Base-by-base conservation (phyloP, 2,329 filamentous ascomycete genomes). In the Colletotrichum sp. region DNA sequence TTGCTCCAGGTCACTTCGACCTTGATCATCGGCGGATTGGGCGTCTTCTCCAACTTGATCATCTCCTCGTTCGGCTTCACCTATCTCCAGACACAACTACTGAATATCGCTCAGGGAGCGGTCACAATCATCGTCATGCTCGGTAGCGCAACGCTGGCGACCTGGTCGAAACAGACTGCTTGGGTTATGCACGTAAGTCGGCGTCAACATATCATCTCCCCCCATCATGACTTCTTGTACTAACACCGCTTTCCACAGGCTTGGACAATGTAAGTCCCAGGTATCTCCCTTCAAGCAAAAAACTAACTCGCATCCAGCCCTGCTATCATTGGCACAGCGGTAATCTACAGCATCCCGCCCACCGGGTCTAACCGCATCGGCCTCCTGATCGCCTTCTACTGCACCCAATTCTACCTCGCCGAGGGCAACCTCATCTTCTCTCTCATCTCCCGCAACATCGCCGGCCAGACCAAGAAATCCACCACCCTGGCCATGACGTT, bases 391-490 rank as follows among this genome's bases (percentile, higher is more conserved):
- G 81, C 82, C 25, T 87, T 88, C 39, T 87, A 86, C 36, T 88
- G 86, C 78, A 88, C 86, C 25, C 83, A 87, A 8, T 83, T 88
- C 39, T 86, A 85, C 13, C 83, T 85, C 3, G 86, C 84, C 0
- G 83, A 87, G 6, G 83, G 83, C 0, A 86, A 85, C 0, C 84
- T 94, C 15, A 89, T 93, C 39, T 90, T 94, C 0, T 89, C 90
- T 0, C 94, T 93, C 93, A 92, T 94, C 72, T 88, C 94, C 8
- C 91, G 89, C 13, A 94, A 94, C 81, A 93, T 92, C 0, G 93
- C 88, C 0, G 93, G 93, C 13, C 90, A 89, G n/a, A 94, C 92
- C 6, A 94, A 94, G 83, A 93, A 92, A 79, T 87, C 90, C 66
- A 88, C 92, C 56, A 92, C 93, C 87, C 89, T 91, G 0, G 88